Conservation (phyloP, 805 yeast genomes). For the Citeromyces matritensis region DNA sequence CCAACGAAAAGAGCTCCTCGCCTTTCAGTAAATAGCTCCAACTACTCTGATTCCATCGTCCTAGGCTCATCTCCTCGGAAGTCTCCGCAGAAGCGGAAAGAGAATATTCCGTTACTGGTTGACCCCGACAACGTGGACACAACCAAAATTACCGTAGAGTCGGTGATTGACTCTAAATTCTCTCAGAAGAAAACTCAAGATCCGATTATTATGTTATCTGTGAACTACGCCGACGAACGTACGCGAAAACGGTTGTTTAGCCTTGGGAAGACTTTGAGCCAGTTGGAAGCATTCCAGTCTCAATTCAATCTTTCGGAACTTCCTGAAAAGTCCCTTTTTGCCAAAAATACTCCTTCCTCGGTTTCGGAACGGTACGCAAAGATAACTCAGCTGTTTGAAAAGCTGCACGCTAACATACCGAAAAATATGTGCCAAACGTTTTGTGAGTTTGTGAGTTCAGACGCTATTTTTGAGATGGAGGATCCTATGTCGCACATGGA, state of each 20-base stretch:
- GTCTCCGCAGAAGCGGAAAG: too few relatives aligned
- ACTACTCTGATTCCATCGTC: too few relatives aligned
- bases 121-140: constrained; percentile 11
- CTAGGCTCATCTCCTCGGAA: too few relatives aligned
- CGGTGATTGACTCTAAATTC: constrained; percentile 14
- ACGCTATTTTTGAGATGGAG: constrained; percentile 24
- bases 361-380: constrained; percentile 44
- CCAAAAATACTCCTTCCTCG: constrained; percentile 43
- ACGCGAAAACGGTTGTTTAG: constrained; percentile 50
- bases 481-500: constrained; percentile 4
- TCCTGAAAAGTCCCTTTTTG: constrained; percentile 50
- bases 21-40: too few relatives aligned
- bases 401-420: constrained; percentile 29
- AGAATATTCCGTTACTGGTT: too few relatives aligned
- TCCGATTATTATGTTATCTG: constrained; percentile 44
- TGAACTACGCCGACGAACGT: constrained; percentile 43
- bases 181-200: constrained; percentile 31
- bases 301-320: constrained; percentile 42
- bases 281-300: constrained; percentile 45
- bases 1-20: too few relatives aligned
- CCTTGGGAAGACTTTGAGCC: constrained; percentile 46
- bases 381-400: constrained; percentile 46
- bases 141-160: constrained; percentile 13
- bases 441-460: constrained; percentile 53
- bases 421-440: constrained; percentile 31